Evolutionary conservation across 139 green algal genomes (phyloP).

Genomic region (Chlamydomonas schloesseri): DNA sequence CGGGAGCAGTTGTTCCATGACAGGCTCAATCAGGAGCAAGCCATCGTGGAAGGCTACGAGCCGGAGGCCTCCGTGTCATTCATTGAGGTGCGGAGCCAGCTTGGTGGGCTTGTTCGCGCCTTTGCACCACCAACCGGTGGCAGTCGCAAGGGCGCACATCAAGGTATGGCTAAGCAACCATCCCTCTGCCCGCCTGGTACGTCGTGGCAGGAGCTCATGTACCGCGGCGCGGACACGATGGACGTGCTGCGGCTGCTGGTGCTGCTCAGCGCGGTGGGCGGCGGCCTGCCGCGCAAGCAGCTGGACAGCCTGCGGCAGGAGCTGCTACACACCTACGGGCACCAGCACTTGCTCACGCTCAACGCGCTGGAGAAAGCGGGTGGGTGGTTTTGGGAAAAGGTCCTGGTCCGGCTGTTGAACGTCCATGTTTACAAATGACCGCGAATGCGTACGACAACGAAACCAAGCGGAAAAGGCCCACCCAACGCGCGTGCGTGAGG

Average conservation of each 20-base stretch:
- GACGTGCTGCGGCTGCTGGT: slow-evolving; percentile 89
- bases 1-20: slow-evolving; percentile 70
- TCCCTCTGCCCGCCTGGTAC: no score
- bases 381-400: no score
- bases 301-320: slow-evolving; percentile 82
- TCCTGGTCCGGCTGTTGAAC: background rate
- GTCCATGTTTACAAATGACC: no score
- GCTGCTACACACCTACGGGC: slow-evolving; percentile 89
- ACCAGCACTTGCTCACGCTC: slow-evolving; percentile 88
- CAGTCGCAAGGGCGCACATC: no score
- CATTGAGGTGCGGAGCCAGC: slow-evolving; percentile 61
- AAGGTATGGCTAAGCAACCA: no score
- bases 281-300: slow-evolving; percentile 81
- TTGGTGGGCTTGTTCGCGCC: no score
- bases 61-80: slow-evolving; percentile 62
- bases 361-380: slow-evolving; percentile 75
- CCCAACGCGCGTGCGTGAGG: no score
- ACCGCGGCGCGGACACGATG: slow-evolving; percentile 65
- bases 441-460: no score
- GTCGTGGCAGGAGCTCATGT: slow-evolving; percentile 87
- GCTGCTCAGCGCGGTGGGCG: slow-evolving; percentile 67
- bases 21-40: slow-evolving; percentile 76
- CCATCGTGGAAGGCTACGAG: slow-evolving; percentile 75
- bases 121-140: no score
- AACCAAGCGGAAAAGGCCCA: no score